Conservation (phyloP, 768 basidiomycete genomes). For the Tulasnella sp. region DNA sequence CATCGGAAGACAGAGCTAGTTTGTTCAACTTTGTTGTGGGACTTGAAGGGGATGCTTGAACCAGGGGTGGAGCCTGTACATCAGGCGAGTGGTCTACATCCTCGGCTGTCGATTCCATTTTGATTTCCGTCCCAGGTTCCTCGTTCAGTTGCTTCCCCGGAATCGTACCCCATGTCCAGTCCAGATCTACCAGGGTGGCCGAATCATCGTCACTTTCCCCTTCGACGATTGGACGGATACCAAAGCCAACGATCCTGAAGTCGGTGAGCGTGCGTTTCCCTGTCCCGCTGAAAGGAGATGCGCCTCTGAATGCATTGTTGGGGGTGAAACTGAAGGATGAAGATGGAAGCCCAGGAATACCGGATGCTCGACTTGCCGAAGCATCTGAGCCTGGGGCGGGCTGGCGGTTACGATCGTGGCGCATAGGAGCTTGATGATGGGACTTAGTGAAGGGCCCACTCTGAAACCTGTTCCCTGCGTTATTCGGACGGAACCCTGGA, state of each 20-base stretch:
- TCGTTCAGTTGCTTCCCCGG: conserved; percentile 40
- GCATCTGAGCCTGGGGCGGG: background rate
- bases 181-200: conserved; percentile 63
- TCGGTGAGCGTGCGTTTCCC: conserved; percentile 92
- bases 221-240: conserved; percentile 12
- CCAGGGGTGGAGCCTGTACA: conserved; percentile 45
- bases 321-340: conserved; percentile 34
- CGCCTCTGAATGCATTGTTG: conserved; percentile 37
- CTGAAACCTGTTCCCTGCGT: background rate
- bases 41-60: conserved; percentile 41
- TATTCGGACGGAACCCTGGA: conserved; percentile 18
- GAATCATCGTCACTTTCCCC: conserved; percentile 52
- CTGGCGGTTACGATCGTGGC: conserved; percentile 10
- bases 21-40: background rate
- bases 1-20: background rate
- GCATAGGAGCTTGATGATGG: conserved; percentile 22
- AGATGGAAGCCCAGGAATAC: conserved; percentile 2
- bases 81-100: conserved; percentile 44
- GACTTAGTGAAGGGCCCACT: conserved; percentile 1
- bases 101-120: conserved; percentile 13
- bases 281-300: conserved; percentile 40
- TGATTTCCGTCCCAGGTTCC: conserved; percentile 43
- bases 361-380: background rate
- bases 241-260: conserved; percentile 86
- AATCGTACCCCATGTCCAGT: conserved; percentile 81